A percentile compares a stretch with the other conserved stretches of the same genome.
Conservation (phyloP, 1,284 basidiomycete genomes). For the Austroboletus sp. region DNA sequence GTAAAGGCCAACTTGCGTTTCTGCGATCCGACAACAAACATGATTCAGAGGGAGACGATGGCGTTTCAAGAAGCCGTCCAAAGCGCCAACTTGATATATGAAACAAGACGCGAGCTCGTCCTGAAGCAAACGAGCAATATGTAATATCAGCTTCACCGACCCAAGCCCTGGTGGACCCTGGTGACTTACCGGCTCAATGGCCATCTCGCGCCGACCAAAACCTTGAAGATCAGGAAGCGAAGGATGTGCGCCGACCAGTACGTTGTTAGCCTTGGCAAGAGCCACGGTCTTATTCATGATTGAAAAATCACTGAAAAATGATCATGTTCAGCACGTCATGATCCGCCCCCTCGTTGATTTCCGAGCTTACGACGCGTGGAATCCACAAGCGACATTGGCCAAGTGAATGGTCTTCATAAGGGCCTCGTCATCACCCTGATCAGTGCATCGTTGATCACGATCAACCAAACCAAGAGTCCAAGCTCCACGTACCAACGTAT, state of each 20-base stretch:
- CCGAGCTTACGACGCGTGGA: constrained; percentile 50
- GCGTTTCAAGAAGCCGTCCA: constrained; percentile 48
- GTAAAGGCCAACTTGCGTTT: background rate
- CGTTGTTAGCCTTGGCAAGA: constrained; percentile 47
- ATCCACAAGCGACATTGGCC: constrained; percentile 60
- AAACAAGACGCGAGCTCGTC: constrained; percentile 54
- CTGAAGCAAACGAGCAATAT: constrained; percentile 24
- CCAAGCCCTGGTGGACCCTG: background rate
- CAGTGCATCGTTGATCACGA: background rate
- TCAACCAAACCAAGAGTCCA: background rate
- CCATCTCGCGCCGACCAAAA: constrained; percentile 59
- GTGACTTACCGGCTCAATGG: constrained; percentile 44
- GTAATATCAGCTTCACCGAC: background rate
- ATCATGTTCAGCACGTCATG: background rate
- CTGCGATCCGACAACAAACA: constrained; percentile 26
- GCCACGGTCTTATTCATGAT: constrained; percentile 56
- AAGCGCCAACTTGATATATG: constrained; percentile 57
- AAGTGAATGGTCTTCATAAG: constrained; percentile 60
- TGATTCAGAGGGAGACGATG: constrained; percentile 48
- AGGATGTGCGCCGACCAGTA: constrained; percentile 55
- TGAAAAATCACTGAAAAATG: constrained; percentile 45
- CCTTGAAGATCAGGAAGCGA: constrained; percentile 59
- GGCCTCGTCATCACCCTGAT: constrained; percentile 52
- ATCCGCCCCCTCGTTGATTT: background rate
- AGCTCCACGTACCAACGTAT: constrained; percentile 38